Base-by-base conservation (phyloP, 306 rosid genomes). In the Myrica gale region DNA sequence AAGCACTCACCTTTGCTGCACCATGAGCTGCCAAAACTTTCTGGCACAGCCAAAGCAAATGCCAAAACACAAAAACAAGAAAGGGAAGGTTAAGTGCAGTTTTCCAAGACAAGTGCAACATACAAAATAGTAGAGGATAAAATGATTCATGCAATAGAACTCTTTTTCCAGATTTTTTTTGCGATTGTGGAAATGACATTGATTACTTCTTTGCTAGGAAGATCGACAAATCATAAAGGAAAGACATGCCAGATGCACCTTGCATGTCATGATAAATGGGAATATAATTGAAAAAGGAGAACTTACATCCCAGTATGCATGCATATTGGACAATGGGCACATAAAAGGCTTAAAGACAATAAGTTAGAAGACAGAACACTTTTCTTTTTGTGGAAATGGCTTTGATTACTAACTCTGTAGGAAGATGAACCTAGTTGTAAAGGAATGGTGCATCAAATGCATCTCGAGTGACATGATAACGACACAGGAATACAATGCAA, bases 1-100 rank as follows among this genome's bases (percentile, higher is more conserved):
- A 90, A 51, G 97, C 96, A 60, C 99, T 90, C 78, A 92, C 97
- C 88, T 90, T 92, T 52, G 90, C 88, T 50, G 99, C 99, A 56
- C 97, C 97, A 78, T 95, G 79, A 78, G 92, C 87, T 15, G 91
- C 91, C 86, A 92, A 87, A 45, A 95, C 97, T 90, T 90, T 95
- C 97, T 92, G 82, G 54, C 57, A 65, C 74, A 67, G 79, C 37
- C 61, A 52, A 71, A n/a, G 32, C 54, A 73, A 61, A 72, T 26
- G 1, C 32, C 32, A 26, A 26, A 26, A 26, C 1, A 26, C 32
- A 15, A 13, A 48, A 61, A 17, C 9, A 48, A 37, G 53, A 45
- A 9, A 48, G 26, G 21, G 20, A 44, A 44, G 54, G 43, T 66
- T 19, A 71, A 69, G 45, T 16, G 83, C 57, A 23, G 50, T 72